These are phyloP conservation scores for Nicotiana benthamiana DNA, from an alignment of 257 asterid genomes.

Conservation along the genomic window DNA sequence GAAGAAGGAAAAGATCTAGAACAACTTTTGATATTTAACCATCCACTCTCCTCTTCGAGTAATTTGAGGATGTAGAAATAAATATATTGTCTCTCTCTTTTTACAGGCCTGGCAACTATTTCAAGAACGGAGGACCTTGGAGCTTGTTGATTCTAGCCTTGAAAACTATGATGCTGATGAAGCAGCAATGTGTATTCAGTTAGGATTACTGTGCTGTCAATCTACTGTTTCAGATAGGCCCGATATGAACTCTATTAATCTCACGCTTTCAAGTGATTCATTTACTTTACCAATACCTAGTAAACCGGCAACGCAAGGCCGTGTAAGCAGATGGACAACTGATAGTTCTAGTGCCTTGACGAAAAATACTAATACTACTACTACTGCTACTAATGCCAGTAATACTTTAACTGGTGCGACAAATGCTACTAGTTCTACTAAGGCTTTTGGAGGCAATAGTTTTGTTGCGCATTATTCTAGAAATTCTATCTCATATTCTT, in stretches of 20 bases:
- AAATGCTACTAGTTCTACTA: conserved; percentile 20
- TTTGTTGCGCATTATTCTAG: conserved; percentile 55
- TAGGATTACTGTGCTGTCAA: conserved; percentile 84
- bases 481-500: conserved; percentile 73
- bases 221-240: conserved; percentile 56
- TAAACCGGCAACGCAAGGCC: conserved; percentile 72
- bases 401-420: conserved; percentile 27
- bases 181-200: conserved; percentile 55
- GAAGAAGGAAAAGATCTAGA: not conserved
- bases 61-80: not conserved
- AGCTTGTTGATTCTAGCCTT: conserved; percentile 48
- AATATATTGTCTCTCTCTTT: not conserved
- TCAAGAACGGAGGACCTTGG: conserved; percentile 38
- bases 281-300: conserved; percentile 58
- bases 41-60: not conserved
- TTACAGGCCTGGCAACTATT: conserved; percentile 55
- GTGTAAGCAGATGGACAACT: conserved; percentile 44
- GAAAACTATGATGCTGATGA: conserved; percentile 33
- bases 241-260: conserved; percentile 57
- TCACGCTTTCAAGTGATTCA: conserved; percentile 61
- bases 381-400: conserved; percentile 33
- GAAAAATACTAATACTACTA: conserved; percentile 28
- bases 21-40: not conserved
- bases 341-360: conserved; percentile 41
- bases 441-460: conserved; percentile 28